Evolutionary conservation across 1,284 basidiomycete species (phyloP), one percentile per base, ranked within the genome.

Genomic region (Moniliophthora roreri): DNA sequence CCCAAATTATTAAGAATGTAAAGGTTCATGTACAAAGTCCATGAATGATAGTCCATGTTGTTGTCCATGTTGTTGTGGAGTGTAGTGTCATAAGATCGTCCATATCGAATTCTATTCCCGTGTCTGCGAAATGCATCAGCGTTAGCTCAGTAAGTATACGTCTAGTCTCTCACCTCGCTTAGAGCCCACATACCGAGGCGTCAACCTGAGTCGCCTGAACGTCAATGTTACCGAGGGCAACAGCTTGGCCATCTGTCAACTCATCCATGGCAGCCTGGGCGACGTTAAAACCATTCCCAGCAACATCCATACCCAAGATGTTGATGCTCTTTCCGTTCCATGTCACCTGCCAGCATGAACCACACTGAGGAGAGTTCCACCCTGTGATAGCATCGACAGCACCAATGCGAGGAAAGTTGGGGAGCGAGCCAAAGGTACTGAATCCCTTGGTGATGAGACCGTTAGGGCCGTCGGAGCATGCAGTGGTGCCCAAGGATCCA

Each of bases 381-480:
- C 71, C 71, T 9, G 56, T 60, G 42, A 82, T 64, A 21, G 68
- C 70, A 26, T 61, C 60, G 8, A 69, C 71, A 15, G 74, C 80
- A 11, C 78, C 81, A 57, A 83, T 64, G 58, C 73, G 63, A 21
- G 81, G 80, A 67, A 76, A 84, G 28, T 51, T 64, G 23, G 77
- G 77, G 39, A 84, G 67, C 15, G 69, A 68, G 5, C 70, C 70
- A 60, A 82, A 76, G 32, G 73, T 80, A 26, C 64, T 68, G 64
- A 66, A 82, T 4, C 72, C 72, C 34, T 69, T 69, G 52, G 68
- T 72, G 36, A 71, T 28, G 50, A 83, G 72, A 11, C 76, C 77
- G 59, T 76, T 64, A 2, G 62, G 3, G 5, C 77, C 79, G 50
- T 80, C 65, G 2, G 81, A 83, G 63, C 82, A 83, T 3, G 80